Conservation (phyloP, 2,329 filamentous ascomycete genomes). For the Fusarium sp. region DNA sequence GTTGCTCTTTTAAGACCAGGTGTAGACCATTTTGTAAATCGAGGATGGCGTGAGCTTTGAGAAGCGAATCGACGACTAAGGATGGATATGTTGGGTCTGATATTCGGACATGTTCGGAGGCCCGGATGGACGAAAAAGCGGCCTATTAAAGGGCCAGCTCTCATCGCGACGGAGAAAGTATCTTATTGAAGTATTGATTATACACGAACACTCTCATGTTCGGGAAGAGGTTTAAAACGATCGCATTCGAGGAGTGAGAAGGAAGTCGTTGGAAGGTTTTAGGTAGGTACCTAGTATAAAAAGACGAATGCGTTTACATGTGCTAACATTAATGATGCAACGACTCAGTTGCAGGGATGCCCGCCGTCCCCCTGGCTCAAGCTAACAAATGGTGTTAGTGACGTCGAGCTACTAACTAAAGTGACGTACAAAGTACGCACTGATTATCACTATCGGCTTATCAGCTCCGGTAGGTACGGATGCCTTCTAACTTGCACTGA, state of each 20-base stretch:
- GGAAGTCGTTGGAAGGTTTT: neutral
- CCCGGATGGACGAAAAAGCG: conserved; percentile 57
- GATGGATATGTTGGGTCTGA: conserved; percentile 15
- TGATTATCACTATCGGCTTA: neutral
- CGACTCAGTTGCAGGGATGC: conserved; percentile 36
- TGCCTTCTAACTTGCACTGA: neutral
- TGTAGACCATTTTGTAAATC: conserved; percentile 44
- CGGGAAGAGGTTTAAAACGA: conserved; percentile 12
- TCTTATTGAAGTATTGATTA: conserved; percentile 5
- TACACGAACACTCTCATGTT: conserved; percentile 38
- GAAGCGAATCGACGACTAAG: conserved; percentile 42
- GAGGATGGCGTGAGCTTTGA: conserved; percentile 41
- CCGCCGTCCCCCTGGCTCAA: conserved; percentile 24
- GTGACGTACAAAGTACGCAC: conserved; percentile 34
- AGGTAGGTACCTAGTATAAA: neutral
- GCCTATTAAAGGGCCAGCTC: conserved; percentile 56
- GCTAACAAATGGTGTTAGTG: conserved; percentile 38
- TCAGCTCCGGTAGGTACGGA: neutral
- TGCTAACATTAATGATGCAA: conserved; percentile 37
- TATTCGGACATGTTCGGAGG: conserved; percentile 46
- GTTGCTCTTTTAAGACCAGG: conserved; percentile 42
- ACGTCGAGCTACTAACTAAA: conserved; percentile 41
- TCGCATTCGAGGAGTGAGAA: conserved; percentile 22
- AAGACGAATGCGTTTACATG: conserved; percentile 27
- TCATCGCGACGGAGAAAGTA: conserved; percentile 56